Evolutionary conservation across 1,139 yeast species (phyloP).

Genomic region (Taphrina betulina): DNA sequence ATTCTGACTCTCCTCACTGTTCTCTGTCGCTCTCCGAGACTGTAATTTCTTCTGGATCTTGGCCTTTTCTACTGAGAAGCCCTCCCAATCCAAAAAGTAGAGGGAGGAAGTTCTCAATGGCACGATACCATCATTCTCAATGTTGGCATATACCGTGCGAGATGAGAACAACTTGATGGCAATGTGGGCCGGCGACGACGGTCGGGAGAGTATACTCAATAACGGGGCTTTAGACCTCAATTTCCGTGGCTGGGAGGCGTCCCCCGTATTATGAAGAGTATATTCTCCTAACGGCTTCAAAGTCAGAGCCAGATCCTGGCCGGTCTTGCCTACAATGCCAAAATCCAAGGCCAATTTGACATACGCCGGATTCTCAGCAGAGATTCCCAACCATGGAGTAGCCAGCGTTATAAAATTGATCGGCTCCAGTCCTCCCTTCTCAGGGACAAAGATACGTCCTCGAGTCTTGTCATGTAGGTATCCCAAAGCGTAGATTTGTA

Average conservation of each 20-base stretch:
- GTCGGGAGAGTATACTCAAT: constrained; percentile 62
- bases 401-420: constrained; percentile 83
- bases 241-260: neutral
- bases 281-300: constrained; percentile 41
- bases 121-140: constrained; percentile 87
- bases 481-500: constrained; percentile 88
- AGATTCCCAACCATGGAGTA: constrained; percentile 82
- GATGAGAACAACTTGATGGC: constrained; percentile 62
- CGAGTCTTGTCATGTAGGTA: constrained; percentile 56
- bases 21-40: no score
- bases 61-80: constrained; percentile 48
- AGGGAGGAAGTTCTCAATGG: constrained; percentile 86
- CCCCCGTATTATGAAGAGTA: constrained; percentile 3
- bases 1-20: no score
- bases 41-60: constrained; percentile 4
- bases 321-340: constrained; percentile 90
- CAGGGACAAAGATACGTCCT: constrained; percentile 52
- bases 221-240: constrained; percentile 53
- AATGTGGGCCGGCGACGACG: constrained; percentile 70
- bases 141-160: constrained; percentile 76
- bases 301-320: constrained; percentile 79
- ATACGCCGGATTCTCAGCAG: constrained; percentile 82
- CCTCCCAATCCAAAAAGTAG: constrained; percentile 72
- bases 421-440: constrained; percentile 54
- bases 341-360: constrained; percentile 79